Conservation (phyloP, 169 alveolate species). For the Eimeria praecox region DNA sequence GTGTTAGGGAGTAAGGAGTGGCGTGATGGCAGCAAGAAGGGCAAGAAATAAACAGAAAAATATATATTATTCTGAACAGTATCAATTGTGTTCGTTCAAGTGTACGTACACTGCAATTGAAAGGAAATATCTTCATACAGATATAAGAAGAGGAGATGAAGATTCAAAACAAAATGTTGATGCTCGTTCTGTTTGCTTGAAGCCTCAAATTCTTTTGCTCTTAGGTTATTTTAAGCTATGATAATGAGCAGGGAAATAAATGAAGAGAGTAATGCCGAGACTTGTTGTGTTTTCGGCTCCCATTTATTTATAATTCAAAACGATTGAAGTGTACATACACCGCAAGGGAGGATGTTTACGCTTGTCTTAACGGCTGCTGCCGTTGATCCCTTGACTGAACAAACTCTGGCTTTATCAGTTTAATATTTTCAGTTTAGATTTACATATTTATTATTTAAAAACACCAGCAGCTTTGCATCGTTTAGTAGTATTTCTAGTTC, state of each 20-base stretch:
- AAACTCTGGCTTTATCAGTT: neutral
- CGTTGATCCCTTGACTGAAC: neutral
- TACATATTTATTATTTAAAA: neutral
- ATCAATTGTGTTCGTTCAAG: neutral
- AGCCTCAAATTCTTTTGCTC: neutral
- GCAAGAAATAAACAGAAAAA: constrained; percentile 67
- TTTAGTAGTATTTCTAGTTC: neutral
- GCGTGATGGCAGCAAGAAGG: constrained; percentile 49
- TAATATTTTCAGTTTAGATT: neutral
- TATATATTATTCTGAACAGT: no score
- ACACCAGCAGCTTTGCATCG: neutral
- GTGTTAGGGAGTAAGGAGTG: constrained; percentile 79
- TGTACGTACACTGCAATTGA: neutral
- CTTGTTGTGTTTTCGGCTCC: neutral
- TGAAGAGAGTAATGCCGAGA: neutral
- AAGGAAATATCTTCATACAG: no score
- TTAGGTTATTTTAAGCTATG: neutral
- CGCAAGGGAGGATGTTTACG: neutral
- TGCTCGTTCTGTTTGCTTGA: neutral
- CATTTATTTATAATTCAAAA: neutral
- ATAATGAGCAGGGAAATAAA: no score
- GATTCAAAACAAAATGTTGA: no score
- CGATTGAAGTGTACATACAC: neutral
- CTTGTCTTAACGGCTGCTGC: neutral
- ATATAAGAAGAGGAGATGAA: no score